These are phyloP conservation scores for Ophryocystis elektroscirrha DNA, from an alignment of 169 alveolate species.

Conservation along the genomic window DNA sequence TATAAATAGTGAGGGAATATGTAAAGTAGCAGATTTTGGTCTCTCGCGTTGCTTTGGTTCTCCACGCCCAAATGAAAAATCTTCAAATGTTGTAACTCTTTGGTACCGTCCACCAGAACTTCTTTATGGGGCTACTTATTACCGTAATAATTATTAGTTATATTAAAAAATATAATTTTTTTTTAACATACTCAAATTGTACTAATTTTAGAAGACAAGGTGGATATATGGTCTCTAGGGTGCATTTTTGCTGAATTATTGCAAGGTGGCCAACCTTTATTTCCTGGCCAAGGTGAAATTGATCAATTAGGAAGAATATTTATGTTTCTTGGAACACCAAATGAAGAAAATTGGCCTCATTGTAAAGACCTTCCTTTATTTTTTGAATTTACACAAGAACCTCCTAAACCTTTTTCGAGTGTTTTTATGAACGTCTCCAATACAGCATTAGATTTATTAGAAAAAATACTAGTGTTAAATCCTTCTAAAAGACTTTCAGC, in stretches of 20 bases:
- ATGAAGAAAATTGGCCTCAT: conserved; percentile 44
- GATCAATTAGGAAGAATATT: conserved; percentile 18
- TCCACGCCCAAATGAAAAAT: conserved; percentile 13
- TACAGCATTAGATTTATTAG: conserved; percentile 10
- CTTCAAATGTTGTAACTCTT: conserved; percentile 26
- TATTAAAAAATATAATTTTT: no score
- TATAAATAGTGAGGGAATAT: conserved; percentile 13
- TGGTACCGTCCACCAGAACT: conserved; percentile 56
- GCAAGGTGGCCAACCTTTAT: conserved; percentile 31
- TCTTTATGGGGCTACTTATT: conserved; percentile 29
- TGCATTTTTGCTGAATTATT: conserved; percentile 43
- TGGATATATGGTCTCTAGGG: conserved; percentile 44
- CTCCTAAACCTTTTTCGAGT: neutral
- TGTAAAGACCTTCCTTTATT: conserved; percentile 44
- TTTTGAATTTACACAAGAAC: conserved; percentile 25
- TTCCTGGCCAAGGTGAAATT: conserved; percentile 32
- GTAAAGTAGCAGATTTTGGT: conserved; percentile 21
- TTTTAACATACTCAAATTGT: no score
- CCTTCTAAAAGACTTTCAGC: conserved; percentile 18
- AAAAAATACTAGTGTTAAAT: conserved; percentile 4
- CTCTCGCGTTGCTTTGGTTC: conserved; percentile 17
- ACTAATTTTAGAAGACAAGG: no score
- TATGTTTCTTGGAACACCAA: conserved; percentile 17
- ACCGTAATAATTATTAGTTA: no score
- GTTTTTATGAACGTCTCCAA: conserved; percentile 13